These are phyloP conservation scores for Turritis glabra DNA, from an alignment of 345 rosid species.

Conservation along the genomic window DNA sequence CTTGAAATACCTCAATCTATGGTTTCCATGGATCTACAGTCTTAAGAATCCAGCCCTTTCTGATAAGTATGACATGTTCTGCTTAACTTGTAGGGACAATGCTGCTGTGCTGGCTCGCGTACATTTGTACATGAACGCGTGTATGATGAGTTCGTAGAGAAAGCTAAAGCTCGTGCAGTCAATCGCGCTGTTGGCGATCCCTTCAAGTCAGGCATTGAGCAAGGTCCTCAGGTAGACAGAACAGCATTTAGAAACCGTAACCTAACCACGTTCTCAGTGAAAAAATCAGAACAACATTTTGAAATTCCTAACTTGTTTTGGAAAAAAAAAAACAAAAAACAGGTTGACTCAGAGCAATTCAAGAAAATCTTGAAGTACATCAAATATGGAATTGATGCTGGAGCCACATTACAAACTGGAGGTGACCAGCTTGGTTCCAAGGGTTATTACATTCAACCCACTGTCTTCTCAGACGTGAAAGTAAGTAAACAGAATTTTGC, in stretches of 20 bases:
- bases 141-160: slow-evolving; percentile 86
- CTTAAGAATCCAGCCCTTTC: not conserved
- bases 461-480: slow-evolving; percentile 93
- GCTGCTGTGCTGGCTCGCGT: slow-evolving; percentile 96
- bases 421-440: slow-evolving; percentile 70
- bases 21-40: not conserved
- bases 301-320: slow-evolving; percentile 11
- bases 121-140: slow-evolving; percentile 83
- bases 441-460: slow-evolving; percentile 88
- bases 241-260: slow-evolving; percentile 12
- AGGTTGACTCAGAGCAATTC: slow-evolving; percentile 80
- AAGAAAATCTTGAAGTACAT: slow-evolving; percentile 70
- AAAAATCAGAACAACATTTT: slow-evolving; percentile 9
- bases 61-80: not conserved
- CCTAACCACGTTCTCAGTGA: not conserved
- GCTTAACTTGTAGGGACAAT: slow-evolving; percentile 69
- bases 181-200: slow-evolving; percentile 85
- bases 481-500: slow-evolving; percentile 38
- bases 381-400: slow-evolving; percentile 67
- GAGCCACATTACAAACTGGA: slow-evolving; percentile 91
- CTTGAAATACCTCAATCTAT: not conserved
- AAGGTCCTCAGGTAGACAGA: slow-evolving; percentile 89
- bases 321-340: not conserved
- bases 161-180: slow-evolving; percentile 74
- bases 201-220: slow-evolving; percentile 76